A percentile compares a stretch with the other conserved stretches of the same genome.
phyloP scores from a whole-genome alignment of 768 basidiomycete genomes.

The Boletus patriciae region DNA sequence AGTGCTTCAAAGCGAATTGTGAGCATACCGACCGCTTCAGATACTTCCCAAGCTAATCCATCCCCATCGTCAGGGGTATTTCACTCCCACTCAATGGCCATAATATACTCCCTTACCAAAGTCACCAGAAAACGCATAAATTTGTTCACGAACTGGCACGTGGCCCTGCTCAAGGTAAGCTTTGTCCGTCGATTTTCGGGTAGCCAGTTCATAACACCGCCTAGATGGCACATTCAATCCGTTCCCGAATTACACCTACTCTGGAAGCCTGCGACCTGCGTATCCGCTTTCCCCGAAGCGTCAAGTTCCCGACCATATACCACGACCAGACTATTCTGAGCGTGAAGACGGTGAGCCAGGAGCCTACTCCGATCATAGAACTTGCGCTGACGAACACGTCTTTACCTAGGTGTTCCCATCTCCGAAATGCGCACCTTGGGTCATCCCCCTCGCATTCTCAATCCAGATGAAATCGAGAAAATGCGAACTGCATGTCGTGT shows the following conservation, averaged over 20 bases:
- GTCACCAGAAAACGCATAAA: constrained; percentile 76
- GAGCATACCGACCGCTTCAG: constrained; percentile 35
- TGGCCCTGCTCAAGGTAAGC: constrained; percentile 24
- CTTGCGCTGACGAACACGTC: not conserved
- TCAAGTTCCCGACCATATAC: constrained; percentile 78
- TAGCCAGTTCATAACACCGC: not conserved
- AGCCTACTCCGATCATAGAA: constrained; percentile 16
- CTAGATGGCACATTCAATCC: constrained; percentile 80
- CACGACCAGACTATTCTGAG: constrained; percentile 81
- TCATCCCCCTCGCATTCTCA: constrained; percentile 64
- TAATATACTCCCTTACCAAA: not conserved
- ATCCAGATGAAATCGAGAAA: constrained; percentile 75
- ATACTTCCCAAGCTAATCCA: not conserved
- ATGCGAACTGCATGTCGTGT: constrained; percentile 89
- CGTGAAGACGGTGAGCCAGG: constrained; percentile 50
- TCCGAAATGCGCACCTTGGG: constrained; percentile 59
- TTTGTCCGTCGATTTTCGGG: not conserved
- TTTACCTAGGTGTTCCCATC: constrained; percentile 52
- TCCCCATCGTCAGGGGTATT: constrained; percentile 26
- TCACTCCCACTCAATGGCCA: not conserved
- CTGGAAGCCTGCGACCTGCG: constrained; percentile 74
- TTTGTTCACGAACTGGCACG: constrained; percentile 64
- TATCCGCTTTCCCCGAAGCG: constrained; percentile 87
- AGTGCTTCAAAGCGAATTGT: constrained; percentile 96
- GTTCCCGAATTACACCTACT: constrained; percentile 73